Percentiles rank a stretch among this genome's conserved stretches.
These are phyloP conservation scores for Capsicum rhomboideum DNA, from an alignment of 257 asterid species.

Conservation along the genomic window DNA sequence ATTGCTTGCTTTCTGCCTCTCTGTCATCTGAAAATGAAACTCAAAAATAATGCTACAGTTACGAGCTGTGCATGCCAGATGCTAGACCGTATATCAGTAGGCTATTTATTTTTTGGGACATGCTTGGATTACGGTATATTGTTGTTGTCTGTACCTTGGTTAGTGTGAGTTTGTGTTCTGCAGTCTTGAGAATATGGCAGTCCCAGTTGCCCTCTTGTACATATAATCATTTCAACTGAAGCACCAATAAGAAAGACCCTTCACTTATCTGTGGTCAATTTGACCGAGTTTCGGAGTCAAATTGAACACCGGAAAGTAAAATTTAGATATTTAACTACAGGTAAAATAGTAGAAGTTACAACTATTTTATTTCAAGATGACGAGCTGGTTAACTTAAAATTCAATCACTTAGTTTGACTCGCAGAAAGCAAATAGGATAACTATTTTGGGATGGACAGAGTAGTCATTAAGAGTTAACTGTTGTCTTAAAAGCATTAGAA, in stretches of 20 bases:
- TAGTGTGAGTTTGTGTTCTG: not conserved
- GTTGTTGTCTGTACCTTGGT: not conserved
- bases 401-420: no score
- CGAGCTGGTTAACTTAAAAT: no score
- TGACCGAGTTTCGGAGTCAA: not conserved
- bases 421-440: no score
- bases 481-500: no score
- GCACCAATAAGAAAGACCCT: not conserved
- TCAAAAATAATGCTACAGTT: not conserved
- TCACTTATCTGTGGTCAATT: no score
- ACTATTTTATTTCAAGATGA: no score
- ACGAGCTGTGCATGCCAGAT: not conserved
- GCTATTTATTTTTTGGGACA: not conserved
- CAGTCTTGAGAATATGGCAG: not conserved
- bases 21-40: not conserved
- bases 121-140: not conserved
- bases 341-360: no score
- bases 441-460: no score
- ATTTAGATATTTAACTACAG: no score
- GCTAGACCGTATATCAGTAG: not conserved
- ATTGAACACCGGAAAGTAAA: not conserved
- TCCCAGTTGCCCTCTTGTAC: not conserved
- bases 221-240: not conserved
- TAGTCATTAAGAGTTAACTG: no score
- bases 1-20: not conserved